Percentiles rank a stretch among this genome's conserved stretches.
Evolutionary conservation across 1,139 yeast genomes (phyloP).

Genomic region (Zygoascus sp.): DNA sequence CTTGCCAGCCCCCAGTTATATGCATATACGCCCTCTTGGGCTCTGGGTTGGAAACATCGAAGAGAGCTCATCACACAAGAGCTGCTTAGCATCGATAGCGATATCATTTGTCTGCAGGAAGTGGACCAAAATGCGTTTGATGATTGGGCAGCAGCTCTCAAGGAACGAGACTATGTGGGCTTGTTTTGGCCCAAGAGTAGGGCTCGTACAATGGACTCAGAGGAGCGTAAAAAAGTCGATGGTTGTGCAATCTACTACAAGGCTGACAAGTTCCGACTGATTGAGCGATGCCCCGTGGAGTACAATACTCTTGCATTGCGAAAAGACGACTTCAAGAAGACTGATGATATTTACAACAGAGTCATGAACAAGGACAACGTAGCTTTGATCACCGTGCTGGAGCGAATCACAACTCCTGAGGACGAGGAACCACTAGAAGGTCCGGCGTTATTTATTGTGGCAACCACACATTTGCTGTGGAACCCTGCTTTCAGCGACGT

Average conservation of each 20-base stretch:
- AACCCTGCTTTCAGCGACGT: constrained; percentile 97
- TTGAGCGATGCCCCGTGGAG: constrained; percentile 73
- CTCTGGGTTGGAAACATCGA: constrained; percentile 91
- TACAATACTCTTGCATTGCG: constrained; percentile 86
- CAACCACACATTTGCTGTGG: constrained; percentile 97
- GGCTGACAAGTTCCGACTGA: constrained; percentile 59
- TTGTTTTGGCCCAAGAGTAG: constrained; percentile 83
- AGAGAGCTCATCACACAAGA: constrained; percentile 70
- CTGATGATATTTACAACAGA: constrained; percentile 91
- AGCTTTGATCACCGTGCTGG: constrained; percentile 75
- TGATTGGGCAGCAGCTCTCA: constrained; percentile 82
- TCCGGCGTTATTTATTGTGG: constrained; percentile 68
- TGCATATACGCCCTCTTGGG: constrained; percentile 97
- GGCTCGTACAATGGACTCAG: constrained; percentile 80
- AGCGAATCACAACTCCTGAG: constrained; percentile 42
- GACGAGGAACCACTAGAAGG: constrained; percentile 38
- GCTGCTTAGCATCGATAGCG: constrained; percentile 59
- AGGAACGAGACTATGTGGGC: constrained; percentile 72
- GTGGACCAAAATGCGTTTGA: constrained; percentile 85
- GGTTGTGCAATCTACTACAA: constrained; percentile 94
- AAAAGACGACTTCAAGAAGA: constrained; percentile 83
- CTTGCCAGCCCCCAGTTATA: constrained; percentile 91
- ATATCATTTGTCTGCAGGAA: constrained; percentile 88
- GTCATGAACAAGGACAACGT: constrained; percentile 95
- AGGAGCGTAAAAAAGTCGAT: constrained; percentile 85